Conservation (phyloP, 768 basidiomycete genomes). For the Strobilomyces confusus region DNA sequence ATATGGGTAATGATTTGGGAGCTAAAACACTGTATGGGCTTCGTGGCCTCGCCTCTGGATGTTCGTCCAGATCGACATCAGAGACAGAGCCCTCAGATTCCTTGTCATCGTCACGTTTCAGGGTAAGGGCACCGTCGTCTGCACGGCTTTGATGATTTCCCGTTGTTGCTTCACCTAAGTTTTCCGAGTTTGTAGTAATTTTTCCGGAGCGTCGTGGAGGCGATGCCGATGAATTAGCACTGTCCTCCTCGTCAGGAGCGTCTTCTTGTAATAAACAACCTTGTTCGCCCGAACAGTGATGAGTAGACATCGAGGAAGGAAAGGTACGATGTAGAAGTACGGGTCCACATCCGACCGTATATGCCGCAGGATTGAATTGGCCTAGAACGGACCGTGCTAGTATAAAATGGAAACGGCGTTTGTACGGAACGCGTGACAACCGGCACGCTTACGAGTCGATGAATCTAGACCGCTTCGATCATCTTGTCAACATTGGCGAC, state of each 20-base stretch:
- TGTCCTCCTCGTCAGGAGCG: slow-evolving; percentile 19
- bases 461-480: neutral
- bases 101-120: slow-evolving; percentile 9
- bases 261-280: slow-evolving; percentile 3
- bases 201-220: neutral
- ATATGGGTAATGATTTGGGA: slow-evolving; percentile 5
- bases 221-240: neutral
- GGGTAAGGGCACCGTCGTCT: neutral
- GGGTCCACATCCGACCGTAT: neutral
- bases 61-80: neutral
- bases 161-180: too few species aligned
- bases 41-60: neutral
- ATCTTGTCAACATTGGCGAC: too few species aligned
- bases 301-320: slow-evolving; percentile 5
- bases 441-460: neutral
- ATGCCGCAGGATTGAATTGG: neutral
- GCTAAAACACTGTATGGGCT: slow-evolving; percentile 1
- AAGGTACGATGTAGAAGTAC: neutral
- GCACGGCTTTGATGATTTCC: too few species aligned
- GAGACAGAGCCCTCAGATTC: slow-evolving; percentile 1
- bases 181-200: neutral
- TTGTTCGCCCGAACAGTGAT: neutral
- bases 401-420: too few species aligned
- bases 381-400: neutral
- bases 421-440: neutral